These are phyloP conservation scores for Mycena galericulata DNA, from an alignment of 768 basidiomycete species.

Conservation along the genomic window DNA sequence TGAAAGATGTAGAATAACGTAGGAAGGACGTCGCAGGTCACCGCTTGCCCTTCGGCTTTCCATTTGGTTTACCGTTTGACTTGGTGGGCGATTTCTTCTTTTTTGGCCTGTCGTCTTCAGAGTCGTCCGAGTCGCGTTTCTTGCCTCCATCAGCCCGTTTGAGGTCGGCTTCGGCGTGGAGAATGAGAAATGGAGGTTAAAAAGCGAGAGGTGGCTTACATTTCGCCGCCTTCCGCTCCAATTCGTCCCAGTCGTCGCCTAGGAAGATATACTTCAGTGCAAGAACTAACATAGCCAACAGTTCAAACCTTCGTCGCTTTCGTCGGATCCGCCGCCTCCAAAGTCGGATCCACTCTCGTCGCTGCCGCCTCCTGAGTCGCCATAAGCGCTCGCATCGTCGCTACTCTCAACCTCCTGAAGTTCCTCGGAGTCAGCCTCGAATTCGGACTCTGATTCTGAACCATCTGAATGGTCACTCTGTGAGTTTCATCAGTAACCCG, in stretches of 20 bases:
- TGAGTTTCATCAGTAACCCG: slow-evolving; percentile 3
- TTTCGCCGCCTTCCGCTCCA: slow-evolving; percentile 92
- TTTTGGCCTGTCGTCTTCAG: slow-evolving; percentile 34
- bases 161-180: slow-evolving; percentile 28
- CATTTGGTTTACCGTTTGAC: slow-evolving; percentile 57
- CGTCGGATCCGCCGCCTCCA: slow-evolving; percentile 55
- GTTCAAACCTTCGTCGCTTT: slow-evolving; percentile 72
- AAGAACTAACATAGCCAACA: slow-evolving; percentile 1
- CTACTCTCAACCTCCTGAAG: slow-evolving; percentile 66
- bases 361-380: slow-evolving; percentile 73
- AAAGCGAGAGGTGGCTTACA: slow-evolving; percentile 56
- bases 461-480: slow-evolving; percentile 58
- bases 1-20: slow-evolving; percentile 14
- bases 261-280: slow-evolving; percentile 31
- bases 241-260: slow-evolving; percentile 97
- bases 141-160: slow-evolving; percentile 31
- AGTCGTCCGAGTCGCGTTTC: slow-evolving; percentile 31
- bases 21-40: background rate
- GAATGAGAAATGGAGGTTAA: background rate
- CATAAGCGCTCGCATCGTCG: slow-evolving; percentile 75
- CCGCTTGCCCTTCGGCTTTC: slow-evolving; percentile 49
- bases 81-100: slow-evolving; percentile 39
- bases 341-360: slow-evolving; percentile 77
- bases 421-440: slow-evolving; percentile 65
- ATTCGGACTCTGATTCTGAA: slow-evolving; percentile 65